Conservation (phyloP, 116 monocot genomes). For the Iris pallida region DNA sequence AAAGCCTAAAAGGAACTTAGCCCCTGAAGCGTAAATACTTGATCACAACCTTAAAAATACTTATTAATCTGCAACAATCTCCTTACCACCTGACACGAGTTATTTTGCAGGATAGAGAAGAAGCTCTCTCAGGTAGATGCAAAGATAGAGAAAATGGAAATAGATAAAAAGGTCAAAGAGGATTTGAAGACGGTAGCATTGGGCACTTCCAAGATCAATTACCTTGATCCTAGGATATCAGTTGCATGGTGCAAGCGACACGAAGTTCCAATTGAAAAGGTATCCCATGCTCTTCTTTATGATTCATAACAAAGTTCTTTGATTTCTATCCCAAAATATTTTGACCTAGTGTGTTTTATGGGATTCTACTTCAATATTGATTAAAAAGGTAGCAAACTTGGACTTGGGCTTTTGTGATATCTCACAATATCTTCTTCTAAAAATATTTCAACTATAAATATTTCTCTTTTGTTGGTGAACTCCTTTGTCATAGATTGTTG, state of each 20-base stretch:
- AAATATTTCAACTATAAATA: too few relatives aligned
- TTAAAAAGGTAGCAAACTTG: too few relatives aligned
- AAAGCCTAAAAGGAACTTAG: constrained; percentile 64
- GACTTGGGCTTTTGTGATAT: too few relatives aligned
- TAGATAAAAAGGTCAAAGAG: constrained; percentile 73
- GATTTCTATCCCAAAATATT: too few relatives aligned
- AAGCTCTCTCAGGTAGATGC: constrained; percentile 58
- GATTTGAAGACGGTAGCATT: constrained; percentile 91
- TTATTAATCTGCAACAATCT: not conserved
- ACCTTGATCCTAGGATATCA: constrained; percentile 95
- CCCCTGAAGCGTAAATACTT: constrained; percentile 66
- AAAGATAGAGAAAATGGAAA: constrained; percentile 90
- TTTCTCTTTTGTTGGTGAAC: too few relatives aligned
- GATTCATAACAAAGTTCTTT: too few relatives aligned
- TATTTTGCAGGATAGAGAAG: constrained; percentile 67
- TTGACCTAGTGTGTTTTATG: too few relatives aligned
- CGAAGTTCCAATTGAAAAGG: constrained; percentile 99
- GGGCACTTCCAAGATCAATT: constrained; percentile 97
- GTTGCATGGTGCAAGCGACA: constrained; percentile 99
- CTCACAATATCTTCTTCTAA: too few relatives aligned
- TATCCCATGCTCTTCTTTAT: constrained; percentile 4
- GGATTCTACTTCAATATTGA: too few relatives aligned
- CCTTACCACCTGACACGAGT: constrained; percentile 7
- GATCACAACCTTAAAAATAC: not conserved
- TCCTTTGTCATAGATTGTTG: too few relatives aligned